Evolutionary conservation across 306 rosid genomes (phyloP).

Genomic region (Inga oerstediana): DNA sequence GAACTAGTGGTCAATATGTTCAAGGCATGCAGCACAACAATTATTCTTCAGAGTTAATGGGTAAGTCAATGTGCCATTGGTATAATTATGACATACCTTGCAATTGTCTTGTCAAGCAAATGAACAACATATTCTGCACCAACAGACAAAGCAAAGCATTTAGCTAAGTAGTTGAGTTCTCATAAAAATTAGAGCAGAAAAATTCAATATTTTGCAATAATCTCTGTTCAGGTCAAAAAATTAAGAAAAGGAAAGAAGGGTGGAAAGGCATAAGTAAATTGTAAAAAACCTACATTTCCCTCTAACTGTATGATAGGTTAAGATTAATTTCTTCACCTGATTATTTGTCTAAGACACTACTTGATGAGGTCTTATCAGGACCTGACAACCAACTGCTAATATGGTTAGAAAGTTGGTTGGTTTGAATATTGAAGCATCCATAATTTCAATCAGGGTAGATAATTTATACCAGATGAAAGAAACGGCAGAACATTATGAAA

Average conservation of each 20-base stretch:
- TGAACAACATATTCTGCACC: slow-evolving; percentile 77
- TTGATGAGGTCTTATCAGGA: not conserved
- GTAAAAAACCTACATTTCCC: not conserved
- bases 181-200: not conserved
- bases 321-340: not conserved
- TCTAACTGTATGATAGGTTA: not conserved
- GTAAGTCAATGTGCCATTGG: slow-evolving; percentile 9
- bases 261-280: not conserved
- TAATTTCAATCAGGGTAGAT: not conserved
- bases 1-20: not conserved
- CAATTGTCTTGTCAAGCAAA: slow-evolving; percentile 77
- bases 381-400: not conserved
- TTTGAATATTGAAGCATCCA: not conserved
- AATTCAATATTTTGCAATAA: not conserved
- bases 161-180: slow-evolving; percentile 1
- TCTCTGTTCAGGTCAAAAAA: not conserved
- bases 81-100: slow-evolving; percentile 63
- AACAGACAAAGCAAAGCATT: slow-evolving; percentile 30
- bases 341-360: not conserved
- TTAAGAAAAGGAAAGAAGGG: not conserved
- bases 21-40: too few relatives aligned
- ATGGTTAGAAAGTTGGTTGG: not conserved
- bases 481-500: not conserved
- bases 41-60: not conserved
- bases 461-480: not conserved